Conservation (phyloP, 108 stramenopile species). For the Schizochytrium sp. region DNA sequence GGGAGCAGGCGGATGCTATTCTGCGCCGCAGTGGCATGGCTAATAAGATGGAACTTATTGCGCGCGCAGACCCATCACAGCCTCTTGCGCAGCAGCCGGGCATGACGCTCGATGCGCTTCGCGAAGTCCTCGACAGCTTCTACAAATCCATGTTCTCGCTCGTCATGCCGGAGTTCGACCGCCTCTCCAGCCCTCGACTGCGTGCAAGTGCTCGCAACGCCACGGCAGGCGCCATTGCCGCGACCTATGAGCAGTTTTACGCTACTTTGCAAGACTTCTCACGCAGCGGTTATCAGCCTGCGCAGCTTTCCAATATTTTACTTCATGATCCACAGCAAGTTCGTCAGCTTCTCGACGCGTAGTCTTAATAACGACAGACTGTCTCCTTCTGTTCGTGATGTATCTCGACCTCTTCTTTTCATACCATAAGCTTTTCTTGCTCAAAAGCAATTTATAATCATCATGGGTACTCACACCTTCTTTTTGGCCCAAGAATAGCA, state of each 20-base stretch:
- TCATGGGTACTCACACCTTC: no score
- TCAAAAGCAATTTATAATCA: no score
- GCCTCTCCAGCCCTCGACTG: background rate
- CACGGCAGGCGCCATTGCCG: background rate
- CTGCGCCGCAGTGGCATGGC: background rate
- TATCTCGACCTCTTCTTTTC: no score
- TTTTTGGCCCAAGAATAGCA: no score
- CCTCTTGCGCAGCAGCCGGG: slow-evolving; percentile 10
- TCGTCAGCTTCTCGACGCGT: background rate
- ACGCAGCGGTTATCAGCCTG: background rate
- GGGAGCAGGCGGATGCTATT: background rate
- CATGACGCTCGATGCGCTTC: background rate
- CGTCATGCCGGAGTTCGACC: slow-evolving; percentile 1
- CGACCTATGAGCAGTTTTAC: background rate
- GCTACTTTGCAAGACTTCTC: background rate
- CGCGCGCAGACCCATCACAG: background rate
- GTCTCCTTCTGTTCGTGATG: background rate
- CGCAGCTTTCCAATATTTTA: background rate
- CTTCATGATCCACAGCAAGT: background rate
- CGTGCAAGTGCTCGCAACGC: background rate
- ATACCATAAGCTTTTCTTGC: no score
- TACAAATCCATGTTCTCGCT: background rate
- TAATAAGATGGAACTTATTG: background rate
- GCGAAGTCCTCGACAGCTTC: background rate
- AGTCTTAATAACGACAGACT: background rate